These are phyloP conservation scores for Beta corolliflora DNA, from an alignment of 179 eudicot species.

Conservation along the genomic window DNA sequence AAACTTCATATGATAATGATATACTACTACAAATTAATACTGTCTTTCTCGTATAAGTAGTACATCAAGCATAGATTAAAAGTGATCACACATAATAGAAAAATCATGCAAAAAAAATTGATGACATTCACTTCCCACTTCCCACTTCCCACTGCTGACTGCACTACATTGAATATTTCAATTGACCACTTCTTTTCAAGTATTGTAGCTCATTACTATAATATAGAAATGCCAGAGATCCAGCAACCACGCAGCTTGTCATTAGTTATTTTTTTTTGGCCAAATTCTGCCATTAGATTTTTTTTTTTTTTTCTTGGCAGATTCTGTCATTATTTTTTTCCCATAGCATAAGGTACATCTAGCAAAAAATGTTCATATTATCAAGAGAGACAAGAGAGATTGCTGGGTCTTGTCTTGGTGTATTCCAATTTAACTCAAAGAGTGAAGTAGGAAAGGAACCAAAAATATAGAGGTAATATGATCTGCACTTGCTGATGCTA, in stretches of 20 bases:
- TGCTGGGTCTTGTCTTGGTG: background rate
- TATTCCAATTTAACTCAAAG: background rate
- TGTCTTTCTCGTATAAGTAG: no score
- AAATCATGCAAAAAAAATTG: background rate
- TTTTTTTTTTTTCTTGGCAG: no score
- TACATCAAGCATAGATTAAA: no score
- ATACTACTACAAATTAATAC: no score
- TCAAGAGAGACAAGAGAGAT: background rate
- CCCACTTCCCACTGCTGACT: slow-evolving; percentile 23
- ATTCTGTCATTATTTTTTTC: slow-evolving; percentile 33
- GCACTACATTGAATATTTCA: slow-evolving; percentile 28
- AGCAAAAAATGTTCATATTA: background rate
- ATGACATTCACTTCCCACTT: slow-evolving; percentile 23
- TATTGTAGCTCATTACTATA: slow-evolving; percentile 30
- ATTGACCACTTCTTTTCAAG: slow-evolving; percentile 29
- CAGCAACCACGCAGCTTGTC: slow-evolving; percentile 39
- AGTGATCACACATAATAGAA: no score
- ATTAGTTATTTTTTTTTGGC: no score
- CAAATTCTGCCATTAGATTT: no score
- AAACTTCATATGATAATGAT: background rate
- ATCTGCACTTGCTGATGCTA: background rate
- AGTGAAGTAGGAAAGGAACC: no score
- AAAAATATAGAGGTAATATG: background rate
- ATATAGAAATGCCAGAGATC: slow-evolving; percentile 50
- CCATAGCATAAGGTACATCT: slow-evolving; percentile 14